Evolutionary conservation across 2,329 filamentous ascomycete species (phyloP).

Genomic region (Apiospora saccharicola): DNA sequence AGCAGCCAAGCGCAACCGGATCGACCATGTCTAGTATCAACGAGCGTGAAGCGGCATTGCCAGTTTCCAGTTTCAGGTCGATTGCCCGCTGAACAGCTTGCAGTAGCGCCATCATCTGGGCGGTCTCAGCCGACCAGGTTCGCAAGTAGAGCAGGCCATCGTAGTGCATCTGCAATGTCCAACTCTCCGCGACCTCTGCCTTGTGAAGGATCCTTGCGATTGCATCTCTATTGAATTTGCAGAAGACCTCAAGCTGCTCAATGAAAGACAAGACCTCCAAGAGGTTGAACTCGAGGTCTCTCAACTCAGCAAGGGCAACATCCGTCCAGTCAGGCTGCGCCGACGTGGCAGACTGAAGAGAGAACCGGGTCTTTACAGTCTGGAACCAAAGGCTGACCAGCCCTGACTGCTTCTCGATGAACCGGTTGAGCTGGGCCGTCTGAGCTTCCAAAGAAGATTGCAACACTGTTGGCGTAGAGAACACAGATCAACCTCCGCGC

Average conservation of each 20-base stretch:
- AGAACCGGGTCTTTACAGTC: constrained; percentile 22
- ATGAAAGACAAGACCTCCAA: constrained; percentile 21
- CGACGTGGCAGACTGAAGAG: neutral
- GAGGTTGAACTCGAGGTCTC: constrained; percentile 24
- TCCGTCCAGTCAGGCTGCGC: neutral
- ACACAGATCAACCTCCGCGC: neutral
- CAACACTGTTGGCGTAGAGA: constrained; percentile 20
- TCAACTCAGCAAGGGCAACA: constrained; percentile 24
- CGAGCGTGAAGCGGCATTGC: neutral
- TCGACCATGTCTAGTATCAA: constrained; percentile 25
- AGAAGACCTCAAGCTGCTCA: constrained; percentile 24
- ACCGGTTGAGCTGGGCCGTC: constrained; percentile 15
- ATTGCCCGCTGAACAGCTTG: neutral
- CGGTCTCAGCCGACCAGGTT: neutral
- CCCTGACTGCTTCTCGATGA: constrained; percentile 22
- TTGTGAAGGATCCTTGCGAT: constrained; percentile 25
- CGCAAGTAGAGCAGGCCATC: constrained; percentile 7
- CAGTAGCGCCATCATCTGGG: constrained; percentile 3
- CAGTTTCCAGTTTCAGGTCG: neutral
- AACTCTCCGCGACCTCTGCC: neutral
- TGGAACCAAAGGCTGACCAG: constrained; percentile 25
- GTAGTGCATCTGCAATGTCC: neutral
- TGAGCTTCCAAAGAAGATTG: constrained; percentile 4
- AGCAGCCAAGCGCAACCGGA: constrained; percentile 25
- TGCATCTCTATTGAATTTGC: constrained; percentile 26